Evolutionary conservation across 805 yeast species (phyloP).

Genomic region (Starmerella powellii): DNA sequence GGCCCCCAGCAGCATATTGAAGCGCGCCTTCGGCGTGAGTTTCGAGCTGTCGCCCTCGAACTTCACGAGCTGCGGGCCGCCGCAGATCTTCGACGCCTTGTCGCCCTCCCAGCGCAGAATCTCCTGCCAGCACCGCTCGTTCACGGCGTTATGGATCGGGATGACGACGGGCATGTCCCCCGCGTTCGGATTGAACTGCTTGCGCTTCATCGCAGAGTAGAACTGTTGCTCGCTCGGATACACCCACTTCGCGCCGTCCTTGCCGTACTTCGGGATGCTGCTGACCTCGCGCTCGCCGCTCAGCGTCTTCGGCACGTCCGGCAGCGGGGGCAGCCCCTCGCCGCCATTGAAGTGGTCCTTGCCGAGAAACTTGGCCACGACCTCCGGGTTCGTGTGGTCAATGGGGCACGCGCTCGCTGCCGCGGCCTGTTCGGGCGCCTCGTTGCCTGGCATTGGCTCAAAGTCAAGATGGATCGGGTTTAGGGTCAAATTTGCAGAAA

Average conservation of each 20-base stretch:
- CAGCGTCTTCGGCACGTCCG: slow-evolving; percentile 29
- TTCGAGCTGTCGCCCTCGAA: slow-evolving; percentile 83
- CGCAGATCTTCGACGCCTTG: slow-evolving; percentile 39
- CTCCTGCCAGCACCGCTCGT: slow-evolving; percentile 84
- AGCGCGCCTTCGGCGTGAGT: slow-evolving; percentile 77
- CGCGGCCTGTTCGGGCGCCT: neutral
- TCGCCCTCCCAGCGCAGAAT: slow-evolving; percentile 68
- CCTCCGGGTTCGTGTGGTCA: slow-evolving; percentile 20
- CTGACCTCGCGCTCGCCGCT: slow-evolving; percentile 68
- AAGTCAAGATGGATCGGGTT: neutral
- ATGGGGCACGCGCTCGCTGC: slow-evolving; percentile 15
- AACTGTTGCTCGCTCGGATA: slow-evolving; percentile 94
- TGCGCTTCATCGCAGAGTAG: slow-evolving; percentile 84
- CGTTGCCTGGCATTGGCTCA: neutral
- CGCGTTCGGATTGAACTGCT: slow-evolving; percentile 73
- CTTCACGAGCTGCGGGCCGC: slow-evolving; percentile 72
- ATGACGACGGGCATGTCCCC: slow-evolving; percentile 80
- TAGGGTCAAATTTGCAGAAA: no score
- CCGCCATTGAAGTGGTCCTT: slow-evolving; percentile 27
- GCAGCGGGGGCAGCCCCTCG: slow-evolving; percentile 26
- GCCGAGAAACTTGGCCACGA: slow-evolving; percentile 15
- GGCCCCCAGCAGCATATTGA: slow-evolving; percentile 51
- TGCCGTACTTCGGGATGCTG: slow-evolving; percentile 69
- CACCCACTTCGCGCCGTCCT: slow-evolving; percentile 60
- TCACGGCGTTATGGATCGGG: slow-evolving; percentile 87